Evolutionary conservation across 164 flowering plant species (phyloP), one percentile per base, ranked within the genome.

Genomic region (Piper longum): DNA sequence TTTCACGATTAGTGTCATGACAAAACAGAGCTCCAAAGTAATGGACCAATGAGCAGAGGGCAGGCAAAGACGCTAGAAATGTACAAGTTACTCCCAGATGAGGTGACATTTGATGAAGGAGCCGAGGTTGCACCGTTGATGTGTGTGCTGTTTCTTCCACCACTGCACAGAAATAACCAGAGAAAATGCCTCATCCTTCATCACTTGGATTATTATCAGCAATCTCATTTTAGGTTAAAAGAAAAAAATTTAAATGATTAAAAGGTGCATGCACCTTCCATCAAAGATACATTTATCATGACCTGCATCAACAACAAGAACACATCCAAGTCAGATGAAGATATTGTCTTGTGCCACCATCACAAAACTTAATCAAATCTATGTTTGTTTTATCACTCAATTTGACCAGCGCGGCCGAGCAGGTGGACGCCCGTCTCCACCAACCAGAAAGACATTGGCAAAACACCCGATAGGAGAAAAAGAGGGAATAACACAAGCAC

Each of bases 251-350:
- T 12, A 12, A 48, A 48, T 48, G 52, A 48, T 9, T 14, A 48
- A 48, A 48, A 5, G 11, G 14, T 5, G 9, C 3, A 2, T 48
- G 52, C 7, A 48, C 52, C 52, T 48, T 48, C 52, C 52, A 8
- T 48, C 52, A 48, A 48, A 48, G 7, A 48, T 8, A 14, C 59
- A 56, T 56, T 17, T 5, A 17, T 5, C 59, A 9, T 56, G 26
- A 56, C 59, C 59, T 56, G 59, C 26, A 56, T 59, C 61, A 59
- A 59, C 16, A 18, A 8, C 2, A 36, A 59, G 7, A 59, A 59
- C 59, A 56, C 16, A 3, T 17, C 19, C 19, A 4, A 16, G 16
- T 26, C 19, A 56, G 19, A 16, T 16, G 17, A 16, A 56, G 59
- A 17, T 26, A 17, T 26, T 26, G 36, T 26, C 1, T 26, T 56